These are phyloP conservation scores for Spathaspora hagerdaliae DNA, from an alignment of 805 yeast species.

Conservation along the genomic window DNA sequence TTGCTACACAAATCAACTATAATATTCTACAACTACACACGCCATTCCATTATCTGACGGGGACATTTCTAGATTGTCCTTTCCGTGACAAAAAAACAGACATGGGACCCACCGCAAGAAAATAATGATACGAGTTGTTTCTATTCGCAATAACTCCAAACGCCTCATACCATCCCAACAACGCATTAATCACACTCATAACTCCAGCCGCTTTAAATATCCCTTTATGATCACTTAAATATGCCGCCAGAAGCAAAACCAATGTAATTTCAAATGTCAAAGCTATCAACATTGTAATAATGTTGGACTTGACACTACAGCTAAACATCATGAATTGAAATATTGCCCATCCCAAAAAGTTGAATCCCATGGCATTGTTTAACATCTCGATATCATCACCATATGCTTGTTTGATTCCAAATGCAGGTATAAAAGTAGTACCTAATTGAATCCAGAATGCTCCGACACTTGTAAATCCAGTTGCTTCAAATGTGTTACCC, in stretches of 20 bases:
- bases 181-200: not conserved
- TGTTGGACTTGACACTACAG: conserved; percentile 8
- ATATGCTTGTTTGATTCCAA: conserved; percentile 58
- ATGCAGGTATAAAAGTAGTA: conserved; percentile 53
- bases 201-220: not conserved
- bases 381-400: conserved; percentile 33
- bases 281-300: not conserved
- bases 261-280: not conserved
- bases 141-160: not conserved
- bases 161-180: conserved; percentile 1
- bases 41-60: not conserved
- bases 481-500: conserved; percentile 65
- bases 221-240: not conserved
- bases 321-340: conserved; percentile 52
- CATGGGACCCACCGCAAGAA: not conserved
- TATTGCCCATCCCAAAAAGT: conserved; percentile 56
- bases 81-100: not conserved
- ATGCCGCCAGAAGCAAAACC: not conserved
- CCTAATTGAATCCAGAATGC: conserved; percentile 67
- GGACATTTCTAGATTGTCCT: not conserved
- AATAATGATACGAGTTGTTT: not conserved
- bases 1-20: too few species aligned
- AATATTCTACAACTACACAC: not conserved
- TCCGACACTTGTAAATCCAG: conserved; percentile 58
- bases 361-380: conserved; percentile 56